These are phyloP conservation scores for Parmales sp. DNA, from an alignment of 108 stramenopile species.

Conservation along the genomic window DNA sequence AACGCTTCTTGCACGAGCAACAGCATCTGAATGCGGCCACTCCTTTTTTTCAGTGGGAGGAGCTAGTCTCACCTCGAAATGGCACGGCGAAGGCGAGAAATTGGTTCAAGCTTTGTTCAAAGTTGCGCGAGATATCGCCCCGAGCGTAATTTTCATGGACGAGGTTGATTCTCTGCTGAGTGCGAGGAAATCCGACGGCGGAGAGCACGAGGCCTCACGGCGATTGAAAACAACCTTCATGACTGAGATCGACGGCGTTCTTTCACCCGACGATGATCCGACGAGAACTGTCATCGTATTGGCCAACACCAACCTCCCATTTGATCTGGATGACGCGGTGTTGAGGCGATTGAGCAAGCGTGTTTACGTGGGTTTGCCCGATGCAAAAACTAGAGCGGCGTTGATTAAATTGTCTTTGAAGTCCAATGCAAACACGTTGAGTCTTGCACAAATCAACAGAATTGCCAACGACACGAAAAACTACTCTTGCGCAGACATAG, in stretches of 20 bases:
- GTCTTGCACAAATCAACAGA: conserved; percentile 13
- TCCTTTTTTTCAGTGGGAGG: not conserved
- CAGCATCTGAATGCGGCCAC: not conserved
- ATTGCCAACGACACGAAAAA: conserved; percentile 28
- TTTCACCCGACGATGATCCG: not conserved
- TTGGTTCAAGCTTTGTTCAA: conserved; percentile 67
- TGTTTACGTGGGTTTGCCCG: conserved; percentile 83
- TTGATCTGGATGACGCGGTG: conserved; percentile 86
- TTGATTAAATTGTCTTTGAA: conserved; percentile 28
- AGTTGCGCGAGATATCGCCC: conserved; percentile 48
- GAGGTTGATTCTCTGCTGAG: conserved; percentile 44
- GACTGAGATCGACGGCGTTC: conserved; percentile 43
- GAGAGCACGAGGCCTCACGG: conserved; percentile 46
- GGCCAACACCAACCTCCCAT: conserved; percentile 88
- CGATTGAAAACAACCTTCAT: conserved; percentile 59
- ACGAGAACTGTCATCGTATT: conserved; percentile 59
- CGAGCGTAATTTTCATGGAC: conserved; percentile 46
- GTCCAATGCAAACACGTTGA: not conserved
- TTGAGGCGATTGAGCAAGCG: conserved; percentile 75
- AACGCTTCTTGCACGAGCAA: conserved; percentile 94
- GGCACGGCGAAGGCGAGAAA: conserved; percentile 81
- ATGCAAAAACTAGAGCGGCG: conserved; percentile 38
- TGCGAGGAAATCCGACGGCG: conserved; percentile 6
- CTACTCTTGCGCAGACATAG: conserved; percentile 53
- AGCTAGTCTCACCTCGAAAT: conserved; percentile 29